Conservation (phyloP, 805 yeast species). For the Barnettozyma californica region DNA sequence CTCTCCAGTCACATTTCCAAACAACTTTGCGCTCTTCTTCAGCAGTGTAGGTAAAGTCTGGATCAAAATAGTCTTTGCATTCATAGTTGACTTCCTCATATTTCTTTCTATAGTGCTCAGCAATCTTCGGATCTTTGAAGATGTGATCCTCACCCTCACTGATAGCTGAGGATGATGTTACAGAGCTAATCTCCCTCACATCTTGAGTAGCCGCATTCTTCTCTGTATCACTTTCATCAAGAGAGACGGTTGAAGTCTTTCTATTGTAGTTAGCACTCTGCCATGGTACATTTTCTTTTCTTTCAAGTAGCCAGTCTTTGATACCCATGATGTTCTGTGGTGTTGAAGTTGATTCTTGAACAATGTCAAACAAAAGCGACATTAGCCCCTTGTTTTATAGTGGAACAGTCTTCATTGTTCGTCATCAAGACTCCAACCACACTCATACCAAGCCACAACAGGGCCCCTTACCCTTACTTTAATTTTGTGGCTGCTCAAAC, state of each 20-base stretch:
- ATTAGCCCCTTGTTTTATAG: background rate
- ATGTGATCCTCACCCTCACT: constrained; percentile 2
- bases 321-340: background rate
- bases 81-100: constrained; percentile 48
- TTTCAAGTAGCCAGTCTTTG: background rate
- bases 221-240: background rate
- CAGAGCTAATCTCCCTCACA: background rate
- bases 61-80: constrained; percentile 48
- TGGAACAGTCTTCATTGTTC: background rate
- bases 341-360: background rate
- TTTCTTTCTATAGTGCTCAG: constrained; percentile 36
- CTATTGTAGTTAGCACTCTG: background rate
- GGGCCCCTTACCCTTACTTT: background rate
- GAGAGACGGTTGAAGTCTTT: background rate
- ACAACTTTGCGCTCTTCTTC: constrained; percentile 45
- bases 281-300: background rate
- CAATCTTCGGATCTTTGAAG: constrained; percentile 37
- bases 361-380: background rate
- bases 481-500: background rate
- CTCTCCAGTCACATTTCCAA: constrained; percentile 48
- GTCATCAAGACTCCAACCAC: background rate
- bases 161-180: background rate
- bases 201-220: background rate
- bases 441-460: background rate
- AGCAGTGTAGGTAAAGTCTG: constrained; percentile 46